Evolutionary conservation across 768 basidiomycete species (phyloP).

Genomic region (Russula ochroleuca): DNA sequence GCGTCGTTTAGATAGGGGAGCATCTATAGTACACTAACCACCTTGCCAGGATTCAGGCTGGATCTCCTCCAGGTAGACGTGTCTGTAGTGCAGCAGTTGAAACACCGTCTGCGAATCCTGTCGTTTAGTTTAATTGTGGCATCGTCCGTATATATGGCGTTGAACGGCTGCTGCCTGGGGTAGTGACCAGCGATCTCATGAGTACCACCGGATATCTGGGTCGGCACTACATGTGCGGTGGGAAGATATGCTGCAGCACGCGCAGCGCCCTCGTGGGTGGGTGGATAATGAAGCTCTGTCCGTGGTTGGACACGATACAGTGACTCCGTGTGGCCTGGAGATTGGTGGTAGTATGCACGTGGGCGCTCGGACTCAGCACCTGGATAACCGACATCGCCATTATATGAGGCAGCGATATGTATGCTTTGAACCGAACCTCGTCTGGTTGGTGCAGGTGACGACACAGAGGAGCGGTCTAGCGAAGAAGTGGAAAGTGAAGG

Average conservation of each 20-base stretch:
- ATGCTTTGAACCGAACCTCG: constrained; percentile 37
- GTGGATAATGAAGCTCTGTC: constrained; percentile 21
- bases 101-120: constrained; percentile 70
- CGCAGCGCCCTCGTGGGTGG: constrained; percentile 21
- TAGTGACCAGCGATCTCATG: constrained; percentile 36
- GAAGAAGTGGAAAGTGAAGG: constrained; percentile 58
- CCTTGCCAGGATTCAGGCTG: constrained; percentile 77
- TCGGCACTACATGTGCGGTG: constrained; percentile 30
- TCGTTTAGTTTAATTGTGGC: constrained; percentile 77
- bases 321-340: constrained; percentile 6
- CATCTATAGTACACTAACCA: constrained; percentile 41
- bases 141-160: constrained; percentile 63
- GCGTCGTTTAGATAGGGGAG: neutral
- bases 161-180: constrained; percentile 38
- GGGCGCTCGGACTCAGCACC: constrained; percentile 23
- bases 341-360: constrained; percentile 20
- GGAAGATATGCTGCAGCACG: constrained; percentile 28
- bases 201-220: constrained; percentile 22
- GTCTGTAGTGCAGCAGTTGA: constrained; percentile 83
- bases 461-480: constrained; percentile 54
- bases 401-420: constrained; percentile 41
- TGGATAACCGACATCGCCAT: constrained; percentile 29
- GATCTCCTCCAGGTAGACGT: constrained; percentile 78
- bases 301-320: constrained; percentile 27
- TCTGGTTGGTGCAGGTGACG: constrained; percentile 52